phyloP scores from a whole-genome alignment of 176 grass and related monocot genomes.

The Carex kokanica region DNA sequence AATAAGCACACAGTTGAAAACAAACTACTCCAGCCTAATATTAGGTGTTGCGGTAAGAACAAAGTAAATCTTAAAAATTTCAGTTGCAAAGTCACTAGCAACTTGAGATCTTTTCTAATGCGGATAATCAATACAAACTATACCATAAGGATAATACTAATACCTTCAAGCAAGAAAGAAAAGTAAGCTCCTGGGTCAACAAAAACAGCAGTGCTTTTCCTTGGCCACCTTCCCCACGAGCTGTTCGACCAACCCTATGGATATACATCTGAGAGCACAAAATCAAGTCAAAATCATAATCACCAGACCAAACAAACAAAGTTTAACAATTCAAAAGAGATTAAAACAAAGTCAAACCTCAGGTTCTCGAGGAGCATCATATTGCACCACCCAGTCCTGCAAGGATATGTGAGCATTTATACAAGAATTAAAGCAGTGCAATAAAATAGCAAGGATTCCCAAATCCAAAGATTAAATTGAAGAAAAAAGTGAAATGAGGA shows the following conservation, averaged over 20 bases:
- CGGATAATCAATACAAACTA: background rate
- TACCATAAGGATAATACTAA: background rate
- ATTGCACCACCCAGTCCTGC: conserved; percentile 52
- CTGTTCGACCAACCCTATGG: conserved; percentile 47
- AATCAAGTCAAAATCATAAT: background rate
- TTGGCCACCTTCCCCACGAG: conserved; percentile 39
- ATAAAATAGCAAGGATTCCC: background rate
- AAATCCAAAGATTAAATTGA: background rate
- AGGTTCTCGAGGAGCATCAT: conserved; percentile 42
- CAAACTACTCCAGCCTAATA: background rate
- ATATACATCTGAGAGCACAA: conserved; percentile 37
- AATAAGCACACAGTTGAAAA: background rate
- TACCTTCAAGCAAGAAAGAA: conserved; percentile 23
- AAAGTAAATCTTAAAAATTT: background rate
- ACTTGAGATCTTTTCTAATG: background rate
- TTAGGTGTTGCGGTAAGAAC: background rate
- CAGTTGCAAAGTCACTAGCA: background rate
- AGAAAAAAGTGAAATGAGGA: background rate
- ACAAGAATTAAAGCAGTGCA: background rate
- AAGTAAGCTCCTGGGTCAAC: conserved; percentile 16
- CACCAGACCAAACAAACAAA: background rate
- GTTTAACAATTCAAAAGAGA: background rate
- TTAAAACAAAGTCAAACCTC: conserved; percentile 20
- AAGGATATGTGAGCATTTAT: background rate
- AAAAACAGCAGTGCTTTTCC: conserved; percentile 30